Evolutionary conservation across 2,329 filamentous ascomycete species (phyloP).

Genomic region (Phyllosticta citribraziliensis): DNA sequence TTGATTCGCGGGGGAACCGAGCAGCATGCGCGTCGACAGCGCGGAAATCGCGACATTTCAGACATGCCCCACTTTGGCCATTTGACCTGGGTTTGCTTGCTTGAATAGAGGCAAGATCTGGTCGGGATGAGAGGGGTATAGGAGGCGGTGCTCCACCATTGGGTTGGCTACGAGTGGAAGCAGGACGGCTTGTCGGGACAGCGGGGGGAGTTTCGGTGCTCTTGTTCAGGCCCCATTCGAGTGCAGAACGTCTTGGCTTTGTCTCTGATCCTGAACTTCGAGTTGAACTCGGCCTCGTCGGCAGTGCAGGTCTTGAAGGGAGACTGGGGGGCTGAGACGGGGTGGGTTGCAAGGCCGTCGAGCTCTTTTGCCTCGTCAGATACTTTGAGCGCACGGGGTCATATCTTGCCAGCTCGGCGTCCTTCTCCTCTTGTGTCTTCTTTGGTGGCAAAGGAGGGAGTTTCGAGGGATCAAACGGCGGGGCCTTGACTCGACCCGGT

Average conservation of each 20-base stretch:
- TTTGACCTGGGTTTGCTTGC: constrained; percentile 30
- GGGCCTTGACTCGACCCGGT: constrained; percentile 39
- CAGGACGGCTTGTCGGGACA: constrained; percentile 13
- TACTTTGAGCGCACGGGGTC: constrained; percentile 10
- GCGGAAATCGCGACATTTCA: constrained; percentile 82
- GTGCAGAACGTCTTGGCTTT: constrained; percentile 35
- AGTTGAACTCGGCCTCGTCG: constrained; percentile 14
- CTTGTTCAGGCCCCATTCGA: constrained; percentile 38
- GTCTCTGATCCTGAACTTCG: constrained; percentile 16
- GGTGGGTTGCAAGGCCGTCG: constrained; percentile 7
- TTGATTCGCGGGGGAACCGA: constrained; percentile 60
- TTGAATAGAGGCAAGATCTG: constrained; percentile 48
- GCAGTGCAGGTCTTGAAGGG: constrained; percentile 21
- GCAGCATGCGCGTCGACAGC: constrained; percentile 68
- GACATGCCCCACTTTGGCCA: constrained; percentile 40
- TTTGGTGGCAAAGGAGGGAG: constrained; percentile 47
- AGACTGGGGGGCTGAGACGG: constrained; percentile 14
- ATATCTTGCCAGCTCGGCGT: constrained; percentile 25
- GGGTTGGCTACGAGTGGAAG: background rate
- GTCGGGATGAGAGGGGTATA: constrained; percentile 44
- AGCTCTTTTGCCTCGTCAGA: background rate
- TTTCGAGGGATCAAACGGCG: constrained; percentile 46
- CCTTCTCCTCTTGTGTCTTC: constrained; percentile 29
- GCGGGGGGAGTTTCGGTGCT: constrained; percentile 21
- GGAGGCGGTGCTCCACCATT: constrained; percentile 33